Base-by-base conservation (phyloP, 495 filamentous ascomycete genomes). In the Penicillium paradoxum region DNA sequence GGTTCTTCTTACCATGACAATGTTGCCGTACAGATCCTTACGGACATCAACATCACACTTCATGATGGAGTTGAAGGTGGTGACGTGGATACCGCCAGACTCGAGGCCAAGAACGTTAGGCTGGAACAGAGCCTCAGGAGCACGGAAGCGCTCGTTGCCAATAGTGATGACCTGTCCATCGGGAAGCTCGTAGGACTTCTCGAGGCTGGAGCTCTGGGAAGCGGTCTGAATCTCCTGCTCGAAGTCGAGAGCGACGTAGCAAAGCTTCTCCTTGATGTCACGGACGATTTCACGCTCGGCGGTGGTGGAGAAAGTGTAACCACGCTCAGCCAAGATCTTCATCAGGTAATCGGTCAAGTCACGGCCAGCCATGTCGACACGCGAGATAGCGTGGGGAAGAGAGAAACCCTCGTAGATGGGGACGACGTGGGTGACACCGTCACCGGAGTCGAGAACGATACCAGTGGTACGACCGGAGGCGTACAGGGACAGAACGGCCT, bases 391-490 rank as follows among this genome's bases (percentile, higher is more conserved):
- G 80, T 97, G 92, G 63, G 93, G 93, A 68, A 98, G 91, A 62
- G 93, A 91, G 83, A 98, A 98, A 84, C 93, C 93, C 76, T 98
- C 95, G 81, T 98, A 98, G 81, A 98, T 97, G 69, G 93, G 93
- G 62, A 98, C 93, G 70, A 97, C 93, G 88, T 98, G 93, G 63
- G 93, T 97, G 74, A 98, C 93, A 89, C 93, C 93, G 70, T 98
- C 93, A 81, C 93, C 93, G 57, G 93, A 97, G 82, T 98, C 93
- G 68, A 98, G 91, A 58, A 98, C 93, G 78, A 98, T 98, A 91
- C 93, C 93, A 55, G 93, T 98, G 79, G 93, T 98, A 91, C 95
- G 91, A 83, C 93, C 95, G 72, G 93, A 98, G 66, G 93, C 93
- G 79, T 98, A 98, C 78, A 98, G 84, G 56, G 93, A 97, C 60